Evolutionary conservation across 805 yeast genomes (phyloP).

Genomic region (Hanseniaspora lindneri): DNA sequence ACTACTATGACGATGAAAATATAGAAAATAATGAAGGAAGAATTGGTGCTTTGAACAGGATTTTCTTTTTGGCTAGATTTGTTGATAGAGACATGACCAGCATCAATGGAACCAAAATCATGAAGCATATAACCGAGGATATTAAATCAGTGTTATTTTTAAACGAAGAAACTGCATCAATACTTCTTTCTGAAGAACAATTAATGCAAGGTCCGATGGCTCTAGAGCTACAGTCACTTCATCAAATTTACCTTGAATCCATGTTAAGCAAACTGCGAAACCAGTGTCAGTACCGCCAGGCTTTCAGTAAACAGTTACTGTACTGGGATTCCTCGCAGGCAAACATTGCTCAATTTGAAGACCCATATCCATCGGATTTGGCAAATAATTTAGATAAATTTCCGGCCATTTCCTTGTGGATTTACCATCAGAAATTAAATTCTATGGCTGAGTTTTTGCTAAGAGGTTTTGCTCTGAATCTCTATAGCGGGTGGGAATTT

Average conservation of each 20-base stretch:
- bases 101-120: constrained; percentile 17
- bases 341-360: constrained; percentile 53
- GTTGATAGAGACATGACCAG: constrained; percentile 17
- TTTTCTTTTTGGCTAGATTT: constrained; percentile 16
- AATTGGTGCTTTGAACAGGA: not conserved
- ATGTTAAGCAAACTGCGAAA: constrained; percentile 45
- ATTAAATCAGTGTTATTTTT: constrained; percentile 5
- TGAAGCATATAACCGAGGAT: constrained; percentile 6
- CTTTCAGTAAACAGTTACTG: constrained; percentile 42
- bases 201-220: constrained; percentile 18
- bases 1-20: not conserved
- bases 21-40: not conserved
- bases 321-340: constrained; percentile 77
- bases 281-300: constrained; percentile 73
- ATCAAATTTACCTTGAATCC: constrained; percentile 33
- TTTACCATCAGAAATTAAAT: constrained; percentile 51
- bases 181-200: not conserved
- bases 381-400: constrained; percentile 7
- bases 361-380: constrained; percentile 17
- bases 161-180: constrained; percentile 2
- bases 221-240: constrained; percentile 36
- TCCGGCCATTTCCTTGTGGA: constrained; percentile 35
- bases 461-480: constrained; percentile 62
- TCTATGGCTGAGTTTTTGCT: constrained; percentile 63
- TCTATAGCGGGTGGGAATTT: constrained; percentile 61